Evolutionary conservation across 2,329 filamentous ascomycete species (phyloP).

Genomic region (Neofusicoccum umdonicola): DNA sequence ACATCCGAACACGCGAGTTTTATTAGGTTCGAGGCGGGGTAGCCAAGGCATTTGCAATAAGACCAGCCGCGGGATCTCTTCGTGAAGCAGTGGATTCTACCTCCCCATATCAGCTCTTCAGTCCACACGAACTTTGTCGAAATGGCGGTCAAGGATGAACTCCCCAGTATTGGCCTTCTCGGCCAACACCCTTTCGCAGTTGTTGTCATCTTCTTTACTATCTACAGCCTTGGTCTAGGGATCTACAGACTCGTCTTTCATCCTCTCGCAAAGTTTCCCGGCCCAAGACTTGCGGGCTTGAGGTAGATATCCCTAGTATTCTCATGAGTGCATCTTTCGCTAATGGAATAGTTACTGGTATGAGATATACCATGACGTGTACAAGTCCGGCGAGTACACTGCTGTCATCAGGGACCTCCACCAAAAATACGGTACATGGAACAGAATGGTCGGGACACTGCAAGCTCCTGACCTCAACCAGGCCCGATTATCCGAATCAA

Average conservation of each 20-base stretch:
- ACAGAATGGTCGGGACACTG: too few relatives aligned
- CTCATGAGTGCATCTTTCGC: background rate
- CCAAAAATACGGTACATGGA: background rate
- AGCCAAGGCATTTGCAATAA: too few relatives aligned
- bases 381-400: background rate
- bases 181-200: background rate
- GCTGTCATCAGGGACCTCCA: background rate
- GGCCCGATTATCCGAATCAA: conserved; percentile 44
- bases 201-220: background rate
- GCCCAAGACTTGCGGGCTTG: background rate
- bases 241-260: background rate
- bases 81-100: too few relatives aligned
- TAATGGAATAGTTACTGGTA: background rate
- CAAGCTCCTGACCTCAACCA: conserved; percentile 12
- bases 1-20: too few relatives aligned
- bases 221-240: background rate
- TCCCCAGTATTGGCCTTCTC: background rate
- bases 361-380: background rate
- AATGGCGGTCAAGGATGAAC: too few relatives aligned
- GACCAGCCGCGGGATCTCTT: too few relatives aligned
- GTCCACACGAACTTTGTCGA: too few relatives aligned
- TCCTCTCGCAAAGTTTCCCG: background rate
- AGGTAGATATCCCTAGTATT: background rate
- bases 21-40: too few relatives aligned
- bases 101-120: too few relatives aligned